Conservation (phyloP, 2,329 filamentous ascomycete species). For the Cercospora sp. region DNA sequence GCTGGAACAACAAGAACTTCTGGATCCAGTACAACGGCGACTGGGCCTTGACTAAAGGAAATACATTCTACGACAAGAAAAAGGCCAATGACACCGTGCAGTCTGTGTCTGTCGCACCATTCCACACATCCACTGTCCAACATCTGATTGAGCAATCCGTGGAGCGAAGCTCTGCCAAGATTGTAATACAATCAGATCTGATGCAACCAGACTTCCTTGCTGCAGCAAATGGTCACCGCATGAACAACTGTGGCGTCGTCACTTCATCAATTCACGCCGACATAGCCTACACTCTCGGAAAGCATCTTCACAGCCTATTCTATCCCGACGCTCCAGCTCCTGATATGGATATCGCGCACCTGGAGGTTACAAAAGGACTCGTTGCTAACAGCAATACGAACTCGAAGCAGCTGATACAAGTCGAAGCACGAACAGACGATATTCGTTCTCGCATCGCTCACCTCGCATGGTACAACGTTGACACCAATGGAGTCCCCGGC, state of each 20-base stretch:
- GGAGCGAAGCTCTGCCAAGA: slow-evolving; percentile 18
- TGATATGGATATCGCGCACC: slow-evolving; percentile 43
- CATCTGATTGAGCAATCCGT: not conserved
- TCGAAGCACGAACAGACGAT: slow-evolving; percentile 7
- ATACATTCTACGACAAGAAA: slow-evolving; percentile 14
- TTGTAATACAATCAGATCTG: slow-evolving; percentile 43
- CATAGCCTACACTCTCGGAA: slow-evolving; percentile 39
- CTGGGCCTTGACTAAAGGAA: slow-evolving; percentile 35
- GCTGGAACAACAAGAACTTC: slow-evolving; percentile 40
- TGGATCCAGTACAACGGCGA: slow-evolving; percentile 41
- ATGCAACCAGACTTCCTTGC: slow-evolving; percentile 37
- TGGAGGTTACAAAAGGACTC: slow-evolving; percentile 40
- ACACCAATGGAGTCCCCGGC: not conserved
- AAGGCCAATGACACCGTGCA: not conserved
- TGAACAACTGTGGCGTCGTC: slow-evolving; percentile 39
- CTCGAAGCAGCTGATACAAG: slow-evolving; percentile 12
- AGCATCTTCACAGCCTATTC: slow-evolving; percentile 28
- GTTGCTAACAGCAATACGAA: slow-evolving; percentile 15
- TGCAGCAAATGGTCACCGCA: slow-evolving; percentile 48
- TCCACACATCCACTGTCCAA: slow-evolving; percentile 38
- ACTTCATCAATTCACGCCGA: slow-evolving; percentile 45
- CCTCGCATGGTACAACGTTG: slow-evolving; percentile 16
- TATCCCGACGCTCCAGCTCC: not conserved
- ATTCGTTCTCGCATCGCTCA: not conserved
- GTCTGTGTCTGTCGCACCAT: not conserved